phyloP scores from a whole-genome alignment of 2,329 filamentous ascomycete genomes.

The Mycosphaerelloides madeirae region DNA sequence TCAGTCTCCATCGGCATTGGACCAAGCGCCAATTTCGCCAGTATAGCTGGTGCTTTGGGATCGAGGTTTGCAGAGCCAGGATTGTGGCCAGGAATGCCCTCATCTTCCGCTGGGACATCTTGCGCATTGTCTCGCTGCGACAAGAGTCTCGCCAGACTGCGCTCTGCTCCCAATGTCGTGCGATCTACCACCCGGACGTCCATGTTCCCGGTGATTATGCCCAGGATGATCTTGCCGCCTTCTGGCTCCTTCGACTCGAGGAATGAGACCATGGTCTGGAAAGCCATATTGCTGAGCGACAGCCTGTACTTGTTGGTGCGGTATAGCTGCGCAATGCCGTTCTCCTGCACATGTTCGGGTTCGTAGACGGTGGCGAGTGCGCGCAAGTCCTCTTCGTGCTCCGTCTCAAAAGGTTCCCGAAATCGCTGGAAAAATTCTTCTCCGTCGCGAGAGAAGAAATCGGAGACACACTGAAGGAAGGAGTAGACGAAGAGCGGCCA shows the following conservation, averaged over 20 bases:
- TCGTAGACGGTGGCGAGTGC: slow-evolving; percentile 68
- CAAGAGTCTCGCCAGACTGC: slow-evolving; percentile 58
- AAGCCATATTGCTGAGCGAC: slow-evolving; percentile 80
- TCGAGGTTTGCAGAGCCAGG: slow-evolving; percentile 59
- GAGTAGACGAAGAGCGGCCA: slow-evolving; percentile 96
- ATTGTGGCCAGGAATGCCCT: slow-evolving; percentile 64
- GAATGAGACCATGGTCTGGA: slow-evolving; percentile 77
- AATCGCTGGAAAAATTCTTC: slow-evolving; percentile 68
- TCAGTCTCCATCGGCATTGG: slow-evolving; percentile 78
- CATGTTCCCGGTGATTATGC: slow-evolving; percentile 61
- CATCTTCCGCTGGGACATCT: slow-evolving; percentile 60
- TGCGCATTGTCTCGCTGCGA: slow-evolving; percentile 51
- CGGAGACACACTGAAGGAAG: slow-evolving; percentile 71
- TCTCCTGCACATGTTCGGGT: slow-evolving; percentile 72
- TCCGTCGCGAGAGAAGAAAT: slow-evolving; percentile 67
- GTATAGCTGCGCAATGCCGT: slow-evolving; percentile 74
- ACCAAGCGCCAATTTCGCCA: slow-evolving; percentile 67
- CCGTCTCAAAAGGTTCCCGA: slow-evolving; percentile 64
- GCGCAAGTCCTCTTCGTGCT: slow-evolving; percentile 76
- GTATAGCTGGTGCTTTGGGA: slow-evolving; percentile 54
- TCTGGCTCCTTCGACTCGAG: slow-evolving; percentile 80
- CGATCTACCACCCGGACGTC: slow-evolving; percentile 58
- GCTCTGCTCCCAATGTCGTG: slow-evolving; percentile 49
- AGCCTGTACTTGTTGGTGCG: slow-evolving; percentile 82
- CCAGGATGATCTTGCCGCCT: slow-evolving; percentile 72